Base-by-base conservation (phyloP, 257 asterid species). In the Petunia axillaris region DNA sequence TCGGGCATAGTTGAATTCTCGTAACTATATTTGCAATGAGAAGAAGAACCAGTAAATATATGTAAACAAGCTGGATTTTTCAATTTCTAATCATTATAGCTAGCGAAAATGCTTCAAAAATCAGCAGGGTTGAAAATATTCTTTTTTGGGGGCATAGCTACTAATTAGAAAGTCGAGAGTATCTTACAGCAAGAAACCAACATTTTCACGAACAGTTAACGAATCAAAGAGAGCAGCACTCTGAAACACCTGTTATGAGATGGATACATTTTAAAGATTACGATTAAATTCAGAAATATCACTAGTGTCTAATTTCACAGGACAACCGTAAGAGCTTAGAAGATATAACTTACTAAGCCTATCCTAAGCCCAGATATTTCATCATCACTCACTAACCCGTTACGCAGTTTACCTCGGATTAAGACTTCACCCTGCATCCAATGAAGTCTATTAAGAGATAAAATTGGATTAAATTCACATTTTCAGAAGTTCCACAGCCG, bases 171-270 rank as follows among this genome's bases (percentile, higher is more conserved):
- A 2, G 11, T 52, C 35, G 46, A 71, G 77, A 50, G 85, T 52
- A 85, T 82, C 99, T 91, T 92, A 96, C 99, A 96, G 83, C 81
- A 94, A 87, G 85, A 96, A 96, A 76, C 99, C 99, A 85, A 96
- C 97, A 87, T 96, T 96, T 86, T 96, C 98, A 64, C 97, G 95
- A 89, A 96, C 99, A 39, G 98, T 92, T 83, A 92, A 88, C 15
- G 99, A 96, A 91, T 96, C 98, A 82, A 96, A 94, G 82, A 96
- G 98, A 4, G 99, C 99, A 43, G 98, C 98, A 87, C 99, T 96
- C 86, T 96, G 99, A 82, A 96, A 96, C 76, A 96, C 97, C 99
- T 95, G 96, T 89, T 39, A 84, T 74, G 79, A 60, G 54, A 73
- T 75, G 78, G 75, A 86, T 71, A 81, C 50, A 78, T 70, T 76